These are phyloP conservation scores for Phytophthora boehmeriae DNA, from an alignment of 352 stramenopile species.

Conservation along the genomic window DNA sequence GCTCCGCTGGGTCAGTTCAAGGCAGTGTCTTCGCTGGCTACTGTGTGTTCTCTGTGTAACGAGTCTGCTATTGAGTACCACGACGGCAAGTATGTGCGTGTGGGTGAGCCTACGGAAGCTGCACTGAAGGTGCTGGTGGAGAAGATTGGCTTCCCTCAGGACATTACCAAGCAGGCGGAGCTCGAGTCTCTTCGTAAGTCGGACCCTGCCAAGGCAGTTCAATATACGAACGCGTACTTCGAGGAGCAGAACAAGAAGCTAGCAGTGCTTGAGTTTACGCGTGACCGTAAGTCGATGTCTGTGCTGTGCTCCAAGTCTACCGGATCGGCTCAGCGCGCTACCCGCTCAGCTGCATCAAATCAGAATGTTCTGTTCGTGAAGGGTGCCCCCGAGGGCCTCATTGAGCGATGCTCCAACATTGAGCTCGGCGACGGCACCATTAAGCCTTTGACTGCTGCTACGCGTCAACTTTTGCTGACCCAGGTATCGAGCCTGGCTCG, in stretches of 20 bases:
- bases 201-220: constrained; percentile 73
- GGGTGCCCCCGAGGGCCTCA: constrained; percentile 96
- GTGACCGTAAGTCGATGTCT: constrained; percentile 98
- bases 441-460: constrained; percentile 90
- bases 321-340: constrained; percentile 43
- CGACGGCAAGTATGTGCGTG: constrained; percentile 87
- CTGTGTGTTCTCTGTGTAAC: constrained; percentile 96
- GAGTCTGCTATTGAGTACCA: constrained; percentile 93
- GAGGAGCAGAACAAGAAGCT: constrained; percentile 86
- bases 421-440: constrained; percentile 93
- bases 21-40: constrained; percentile 82
- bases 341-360: constrained; percentile 63
- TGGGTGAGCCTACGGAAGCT: constrained; percentile 98
- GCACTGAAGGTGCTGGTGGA: constrained; percentile 95
- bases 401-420: constrained; percentile 95
- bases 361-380: constrained; percentile 98
- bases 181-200: constrained; percentile 58
- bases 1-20: constrained; percentile 66
- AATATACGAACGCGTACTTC: constrained; percentile 88
- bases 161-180: constrained; percentile 67
- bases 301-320: constrained; percentile 86
- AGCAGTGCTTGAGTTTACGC: constrained; percentile 96
- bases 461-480: constrained; percentile 86
- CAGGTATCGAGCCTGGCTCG: constrained; percentile 93
- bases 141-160: constrained; percentile 92